These are phyloP conservation scores for Arthrobotrys megalospora DNA, from an alignment of 2,329 filamentous ascomycete species.

Conservation along the genomic window DNA sequence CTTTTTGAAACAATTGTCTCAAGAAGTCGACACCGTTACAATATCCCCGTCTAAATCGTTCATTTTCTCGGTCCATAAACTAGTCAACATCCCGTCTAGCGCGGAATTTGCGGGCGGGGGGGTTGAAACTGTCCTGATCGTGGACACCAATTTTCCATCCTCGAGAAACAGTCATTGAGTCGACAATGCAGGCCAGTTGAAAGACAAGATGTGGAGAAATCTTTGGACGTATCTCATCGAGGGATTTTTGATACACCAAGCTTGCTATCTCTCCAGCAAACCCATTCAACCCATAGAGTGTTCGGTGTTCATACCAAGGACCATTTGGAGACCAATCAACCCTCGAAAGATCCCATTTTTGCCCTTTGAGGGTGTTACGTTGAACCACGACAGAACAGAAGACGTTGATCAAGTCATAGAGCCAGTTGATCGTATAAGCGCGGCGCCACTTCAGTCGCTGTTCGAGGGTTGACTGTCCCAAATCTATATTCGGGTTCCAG, in stretches of 20 bases:
- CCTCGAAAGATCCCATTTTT: conserved; percentile 66
- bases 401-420: conserved; percentile 71
- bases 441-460: conserved; percentile 70
- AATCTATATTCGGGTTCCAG: conserved; percentile 69
- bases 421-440: conserved; percentile 71
- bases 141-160: conserved; percentile 68
- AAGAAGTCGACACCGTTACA: conserved; percentile 64
- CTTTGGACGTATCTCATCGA: conserved; percentile 66
- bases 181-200: conserved; percentile 71
- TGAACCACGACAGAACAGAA: conserved; percentile 69
- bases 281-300: conserved; percentile 69
- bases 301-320: conserved; percentile 67
- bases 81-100: conserved; percentile 69
- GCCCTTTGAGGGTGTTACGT: conserved; percentile 66
- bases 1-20: not conserved
- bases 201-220: conserved; percentile 71
- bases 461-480: conserved; percentile 67
- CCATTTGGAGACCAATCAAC: conserved; percentile 69
- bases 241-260: conserved; percentile 70
- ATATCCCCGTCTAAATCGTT: conserved; percentile 65
- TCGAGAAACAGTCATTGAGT: conserved; percentile 69
- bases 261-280: conserved; percentile 69
- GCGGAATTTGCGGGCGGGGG: conserved; percentile 67
- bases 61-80: conserved; percentile 68
- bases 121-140: conserved; percentile 66